Conservation (phyloP, 441 rosid species). For the Rhodomyrtus psidioides region DNA sequence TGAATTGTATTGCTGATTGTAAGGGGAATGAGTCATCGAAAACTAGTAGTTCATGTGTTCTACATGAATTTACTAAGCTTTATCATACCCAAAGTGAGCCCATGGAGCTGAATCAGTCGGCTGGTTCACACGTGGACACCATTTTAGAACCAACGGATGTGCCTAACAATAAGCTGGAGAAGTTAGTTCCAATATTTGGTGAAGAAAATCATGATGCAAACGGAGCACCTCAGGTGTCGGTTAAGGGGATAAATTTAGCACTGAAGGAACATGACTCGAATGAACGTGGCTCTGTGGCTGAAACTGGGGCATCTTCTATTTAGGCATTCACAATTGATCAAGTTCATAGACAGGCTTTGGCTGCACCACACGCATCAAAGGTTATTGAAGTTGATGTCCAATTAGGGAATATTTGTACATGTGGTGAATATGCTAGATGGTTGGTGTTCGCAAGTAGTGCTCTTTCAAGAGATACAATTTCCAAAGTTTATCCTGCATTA, state of each 20-base stretch:
- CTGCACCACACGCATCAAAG: slow-evolving; percentile 70
- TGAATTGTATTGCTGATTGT: background rate
- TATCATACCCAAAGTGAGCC: slow-evolving; percentile 17
- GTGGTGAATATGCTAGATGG: slow-evolving; percentile 96
- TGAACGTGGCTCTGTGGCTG: slow-evolving; percentile 23
- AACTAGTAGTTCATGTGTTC: slow-evolving; percentile 16
- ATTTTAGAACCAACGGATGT: slow-evolving; percentile 20
- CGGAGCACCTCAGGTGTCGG: slow-evolving; percentile 19
- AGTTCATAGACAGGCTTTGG: slow-evolving; percentile 80
- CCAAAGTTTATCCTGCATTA: too few species aligned
- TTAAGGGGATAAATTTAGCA: slow-evolving; percentile 25
- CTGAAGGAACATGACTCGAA: slow-evolving; percentile 22
- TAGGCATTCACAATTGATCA: slow-evolving; percentile 41
- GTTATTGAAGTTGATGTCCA: slow-evolving; percentile 64
- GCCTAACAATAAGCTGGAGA: slow-evolving; percentile 18
- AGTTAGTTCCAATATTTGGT: slow-evolving; percentile 12
- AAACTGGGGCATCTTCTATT: slow-evolving; percentile 24
- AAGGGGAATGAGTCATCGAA: background rate
- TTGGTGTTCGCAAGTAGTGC: too few species aligned
- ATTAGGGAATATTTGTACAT: slow-evolving; percentile 74
- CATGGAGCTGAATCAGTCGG: slow-evolving; percentile 8
- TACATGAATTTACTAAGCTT: too few species aligned
- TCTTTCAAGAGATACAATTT: too few species aligned
- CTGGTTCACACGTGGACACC: slow-evolving; percentile 25
- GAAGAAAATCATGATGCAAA: slow-evolving; percentile 28